Base-by-base conservation (phyloP, 192 early-diverging fungal species). In the Backusella westeae region DNA sequence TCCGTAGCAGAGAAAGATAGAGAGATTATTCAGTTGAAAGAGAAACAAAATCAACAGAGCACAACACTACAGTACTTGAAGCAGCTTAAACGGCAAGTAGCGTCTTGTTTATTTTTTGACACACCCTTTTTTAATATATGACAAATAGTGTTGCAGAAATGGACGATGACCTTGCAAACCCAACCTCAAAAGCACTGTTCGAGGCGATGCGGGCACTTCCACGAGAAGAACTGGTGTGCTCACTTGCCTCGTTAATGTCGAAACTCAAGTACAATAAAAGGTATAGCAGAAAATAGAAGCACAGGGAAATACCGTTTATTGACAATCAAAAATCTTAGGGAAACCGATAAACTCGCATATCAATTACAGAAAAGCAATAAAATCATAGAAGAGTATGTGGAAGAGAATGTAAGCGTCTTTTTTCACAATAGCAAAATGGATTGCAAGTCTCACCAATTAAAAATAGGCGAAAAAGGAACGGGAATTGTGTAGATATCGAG, bases 291-390 rank as follows among this genome's bases (percentile, higher is more conserved):
- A 3, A 32, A 32, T 32, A 32, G 2, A 0, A 23, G 53, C 3
- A 39, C 38, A 12, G 1, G 21, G n/a, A 56, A 21, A 21, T 7
- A 21, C 19, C 19, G 32, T 0, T 29, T 5, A 63, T n/a, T 29
- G 12, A 23, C 3, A 63, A 8, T 12, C 8, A 21, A 29, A 63
- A 29, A 21, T 4, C 7, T 2, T 63, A 63, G 56, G 12, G 56
- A 63, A 63, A 63, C 56, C 0, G 56, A 63, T 63, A 29, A 63
- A 63, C 9, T 63, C 21, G 26, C 56, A 63, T 12, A 63, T 29
- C 56, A 63, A 14, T 29, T 63, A 32, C 56, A 63, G 26, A 63
- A 63, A 29, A 63, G 56, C 56, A 63, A 63, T 63, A 63, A 63
- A 63, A 63, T 63, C 21, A 63, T 63, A 23, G 9, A 23, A 4